These are phyloP conservation scores for Skeletonema grethae DNA, from an alignment of 108 stramenopile species.

Conservation along the genomic window DNA sequence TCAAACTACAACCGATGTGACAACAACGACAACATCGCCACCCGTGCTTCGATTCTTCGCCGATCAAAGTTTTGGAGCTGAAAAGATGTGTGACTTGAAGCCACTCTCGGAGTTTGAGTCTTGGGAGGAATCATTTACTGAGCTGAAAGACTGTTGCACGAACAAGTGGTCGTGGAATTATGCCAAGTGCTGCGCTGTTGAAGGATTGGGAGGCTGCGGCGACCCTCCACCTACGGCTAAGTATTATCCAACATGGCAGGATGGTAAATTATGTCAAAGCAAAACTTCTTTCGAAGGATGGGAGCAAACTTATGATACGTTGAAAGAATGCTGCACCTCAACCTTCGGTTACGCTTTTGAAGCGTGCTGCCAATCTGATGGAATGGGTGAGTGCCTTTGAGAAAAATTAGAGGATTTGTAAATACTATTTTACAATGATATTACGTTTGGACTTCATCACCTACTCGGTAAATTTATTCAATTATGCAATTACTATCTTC, in stretches of 20 bases:
- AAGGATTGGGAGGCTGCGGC: background rate
- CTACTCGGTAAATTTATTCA: too few relatives aligned
- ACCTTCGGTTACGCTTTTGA: background rate
- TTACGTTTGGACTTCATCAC: background rate
- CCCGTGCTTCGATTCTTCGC: background rate
- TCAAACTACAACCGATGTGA: background rate
- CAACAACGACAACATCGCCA: background rate
- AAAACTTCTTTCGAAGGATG: slow-evolving; percentile 27
- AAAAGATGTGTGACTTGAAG: background rate
- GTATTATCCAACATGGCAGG: slow-evolving; percentile 30
- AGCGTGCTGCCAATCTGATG: background rate
- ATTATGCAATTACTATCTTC: background rate
- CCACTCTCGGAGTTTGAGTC: background rate
- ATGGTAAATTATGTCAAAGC: slow-evolving; percentile 25
- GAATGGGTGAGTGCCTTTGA: background rate
- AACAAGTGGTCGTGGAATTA: background rate
- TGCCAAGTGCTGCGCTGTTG: background rate
- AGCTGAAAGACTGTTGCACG: background rate
- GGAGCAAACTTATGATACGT: slow-evolving; percentile 9
- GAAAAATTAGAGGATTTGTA: background rate
- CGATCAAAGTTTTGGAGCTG: slow-evolving; percentile 6
- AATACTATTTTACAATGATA: background rate
- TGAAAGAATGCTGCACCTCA: background rate
- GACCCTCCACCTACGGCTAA: background rate
- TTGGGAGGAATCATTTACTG: background rate